phyloP scores from a whole-genome alignment of 73 alveolate species.

The Tetrahymena malaccensis region DNA sequence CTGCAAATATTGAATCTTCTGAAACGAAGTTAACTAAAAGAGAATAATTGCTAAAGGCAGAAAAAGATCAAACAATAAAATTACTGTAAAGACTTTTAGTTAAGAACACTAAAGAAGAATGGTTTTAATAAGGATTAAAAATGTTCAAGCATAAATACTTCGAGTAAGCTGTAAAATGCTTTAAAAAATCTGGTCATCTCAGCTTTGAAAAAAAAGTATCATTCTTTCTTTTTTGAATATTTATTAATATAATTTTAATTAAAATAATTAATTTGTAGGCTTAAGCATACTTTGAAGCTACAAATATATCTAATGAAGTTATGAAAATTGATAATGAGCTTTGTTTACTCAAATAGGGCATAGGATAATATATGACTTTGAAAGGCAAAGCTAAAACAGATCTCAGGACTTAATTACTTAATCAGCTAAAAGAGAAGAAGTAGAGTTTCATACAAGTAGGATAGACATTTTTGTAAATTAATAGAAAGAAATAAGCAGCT shows the following conservation, averaged over 20 bases:
- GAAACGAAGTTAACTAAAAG: constrained; percentile 32
- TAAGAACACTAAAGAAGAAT: constrained; percentile 41
- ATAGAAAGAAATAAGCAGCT: constrained; percentile 58
- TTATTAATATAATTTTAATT: constrained; percentile 14
- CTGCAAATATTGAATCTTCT: background rate
- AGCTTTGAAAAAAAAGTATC: constrained; percentile 43
- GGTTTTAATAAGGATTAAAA: constrained; percentile 70
- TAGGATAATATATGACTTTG: background rate
- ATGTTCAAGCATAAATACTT: constrained; percentile 66
- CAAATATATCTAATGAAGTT: background rate
- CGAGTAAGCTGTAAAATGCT: constrained; percentile 71
- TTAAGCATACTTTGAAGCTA: background rate
- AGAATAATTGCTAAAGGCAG: background rate
- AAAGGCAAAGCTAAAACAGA: constrained; percentile 17
- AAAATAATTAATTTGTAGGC: constrained; percentile 32
- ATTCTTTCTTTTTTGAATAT: constrained; percentile 57
- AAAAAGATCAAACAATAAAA: background rate
- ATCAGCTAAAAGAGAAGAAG: background rate
- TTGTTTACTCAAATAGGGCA: background rate
- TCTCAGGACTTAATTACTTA: constrained; percentile 1
- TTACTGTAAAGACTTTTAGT: background rate
- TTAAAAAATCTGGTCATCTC: constrained; percentile 51
- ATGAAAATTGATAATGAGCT: background rate
- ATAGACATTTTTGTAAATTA: constrained; percentile 34
- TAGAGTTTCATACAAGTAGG: constrained; percentile 51